These are phyloP conservation scores for Gyrodon lividus DNA, from an alignment of 768 basidiomycete genomes.

Conservation along the genomic window DNA sequence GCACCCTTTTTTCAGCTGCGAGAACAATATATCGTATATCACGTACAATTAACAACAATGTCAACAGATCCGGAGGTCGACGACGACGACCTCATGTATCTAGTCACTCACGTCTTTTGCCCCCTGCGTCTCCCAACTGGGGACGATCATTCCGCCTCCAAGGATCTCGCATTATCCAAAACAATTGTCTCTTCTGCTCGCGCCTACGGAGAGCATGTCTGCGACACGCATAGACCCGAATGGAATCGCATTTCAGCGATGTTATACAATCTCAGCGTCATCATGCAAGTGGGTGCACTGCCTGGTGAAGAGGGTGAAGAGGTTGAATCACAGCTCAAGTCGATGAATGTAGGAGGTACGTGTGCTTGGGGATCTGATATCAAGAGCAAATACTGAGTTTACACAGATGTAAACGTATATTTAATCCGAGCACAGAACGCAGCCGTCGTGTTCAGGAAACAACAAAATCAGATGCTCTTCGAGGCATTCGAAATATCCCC, in stretches of 20 bases:
- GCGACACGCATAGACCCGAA: conserved; percentile 5
- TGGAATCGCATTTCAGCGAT: conserved; percentile 32
- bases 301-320: conserved; percentile 1
- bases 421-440: conserved; percentile 48
- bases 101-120: conserved; percentile 39
- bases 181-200: conserved; percentile 18
- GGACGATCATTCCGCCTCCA: conserved; percentile 25
- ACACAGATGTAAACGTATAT: conserved; percentile 37
- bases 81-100: conserved; percentile 18
- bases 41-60: too few relatives aligned
- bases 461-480: conserved; percentile 26
- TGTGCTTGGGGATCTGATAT: not conserved
- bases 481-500: conserved; percentile 50
- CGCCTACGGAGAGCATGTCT: conserved; percentile 14
- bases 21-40: too few relatives aligned
- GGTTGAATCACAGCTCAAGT: conserved; percentile 14
- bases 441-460: conserved; percentile 38
- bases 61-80: too few relatives aligned
- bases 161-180: conserved; percentile 28
- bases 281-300: conserved; percentile 3
- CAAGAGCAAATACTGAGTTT: not conserved
- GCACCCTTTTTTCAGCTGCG: too few relatives aligned
- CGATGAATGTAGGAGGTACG: conserved; percentile 27
- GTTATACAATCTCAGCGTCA: conserved; percentile 13
- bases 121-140: conserved; percentile 39